Base-by-base conservation (phyloP, 75 land plant species). In the Sequoia sempervirens region DNA sequence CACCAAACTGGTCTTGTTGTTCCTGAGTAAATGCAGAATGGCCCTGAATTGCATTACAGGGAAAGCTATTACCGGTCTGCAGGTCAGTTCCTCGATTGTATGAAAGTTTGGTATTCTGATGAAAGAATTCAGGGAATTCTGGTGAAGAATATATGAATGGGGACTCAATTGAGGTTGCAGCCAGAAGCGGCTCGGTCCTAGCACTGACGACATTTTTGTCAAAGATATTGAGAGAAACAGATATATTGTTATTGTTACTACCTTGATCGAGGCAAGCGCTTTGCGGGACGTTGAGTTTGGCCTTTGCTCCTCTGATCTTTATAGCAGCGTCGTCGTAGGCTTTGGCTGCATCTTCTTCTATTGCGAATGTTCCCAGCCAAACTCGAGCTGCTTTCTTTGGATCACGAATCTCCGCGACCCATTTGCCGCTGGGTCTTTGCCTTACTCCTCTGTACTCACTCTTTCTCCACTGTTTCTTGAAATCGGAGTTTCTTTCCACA, bases 381-480 rank as follows among this genome's bases (percentile, higher is more conserved):
- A 80, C 10, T 46, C 82, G 72, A 46, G 82, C 37, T 52, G 32
- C 36, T 38, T 80, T 45, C 36, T 32, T 80, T 5, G 72, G 82
- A 23, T 80, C 73, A 17, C 70, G 82, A 80, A 80, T 80, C 72
- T 50, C 82, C 20, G 72, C 82, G 20, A 73, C 72, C 82, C 82
- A 80, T 46, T 80, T 45, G 2, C 72, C 28, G 20, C 18, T 52
- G 4, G 82, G 68, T 80, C 82, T 80, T 20, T 30, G 72, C 82
- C 36, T 34, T 34, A 34, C 36, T 34, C 36, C 36, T 47, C 81
- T 80, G 37, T 41, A 80, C 12, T 20, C 14, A 17, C 38, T 40
- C 61, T 41, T 80, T 80, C 38, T 47, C 58, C 15, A 15, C 56
- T 53, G 3, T 13, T 53, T 12, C 56, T 53, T 0, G 17, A 15